Evolutionary conservation across 2,329 filamentous ascomycete genomes (phyloP), one percentile per base, ranked within the genome.

Genomic region (Sphaceloma murrayae): DNA sequence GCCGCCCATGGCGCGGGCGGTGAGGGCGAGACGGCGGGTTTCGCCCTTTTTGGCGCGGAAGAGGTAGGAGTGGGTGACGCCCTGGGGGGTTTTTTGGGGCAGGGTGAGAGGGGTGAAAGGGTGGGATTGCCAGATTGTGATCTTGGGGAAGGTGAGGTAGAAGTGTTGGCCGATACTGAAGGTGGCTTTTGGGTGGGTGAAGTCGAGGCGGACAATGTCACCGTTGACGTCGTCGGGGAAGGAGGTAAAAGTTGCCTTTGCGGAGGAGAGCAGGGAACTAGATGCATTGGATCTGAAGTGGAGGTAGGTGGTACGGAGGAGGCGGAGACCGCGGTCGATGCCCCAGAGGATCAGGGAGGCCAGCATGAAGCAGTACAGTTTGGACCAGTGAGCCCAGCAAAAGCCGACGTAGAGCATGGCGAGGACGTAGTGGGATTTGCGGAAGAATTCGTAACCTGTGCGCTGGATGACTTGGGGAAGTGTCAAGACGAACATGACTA

Each of bases 391-490:
- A 1, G 73, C 82, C 73, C 80, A 85, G 60, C 80, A 81, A 2
- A 80, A 81, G 3, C 80, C 83, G 9, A 87, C 74, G 59, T 85
- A 88, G 3, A 86, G 59, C 64, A 82, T 76, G 8, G 82, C 83
- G 2, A 86, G 66, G 9, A 85, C 66, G 53, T 85, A 85, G 57
- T 87, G 82, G 0, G 74, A 65, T 57, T 85, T 85, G 49, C 81
- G 73, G 67, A 87, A 87, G 61, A 82, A 78, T 54, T 87, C 83
- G 59, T 88, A 85, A 2, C 83, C 83, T 0, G 80, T 85, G 36
- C 72, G 61, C 6, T 72, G 69, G 46, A 86, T 81, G 1, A 70
- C 78, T 57, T 67, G 69, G 9, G 68, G 67, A 0, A 72, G 71
- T 48, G 77, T 79, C 43, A 82, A 65, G 4, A 77, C 55, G 47